Evolutionary conservation across 768 basidiomycete genomes (phyloP).

Genomic region (Suillus placidus): DNA sequence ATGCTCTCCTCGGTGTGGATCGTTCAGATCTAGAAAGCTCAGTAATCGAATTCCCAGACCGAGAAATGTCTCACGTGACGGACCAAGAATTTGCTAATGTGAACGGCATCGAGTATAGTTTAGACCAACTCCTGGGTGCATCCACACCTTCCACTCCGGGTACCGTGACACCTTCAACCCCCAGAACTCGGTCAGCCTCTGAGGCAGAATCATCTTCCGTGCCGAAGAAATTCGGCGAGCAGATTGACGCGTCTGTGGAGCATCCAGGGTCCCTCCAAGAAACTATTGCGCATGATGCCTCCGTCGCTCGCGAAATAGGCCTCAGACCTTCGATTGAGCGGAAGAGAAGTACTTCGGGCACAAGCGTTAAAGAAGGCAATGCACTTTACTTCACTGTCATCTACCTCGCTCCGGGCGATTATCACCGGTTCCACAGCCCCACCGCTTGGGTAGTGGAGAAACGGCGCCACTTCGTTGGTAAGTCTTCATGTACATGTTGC

Average conservation of each 20-base stretch:
- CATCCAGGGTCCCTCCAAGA: conserved; percentile 56
- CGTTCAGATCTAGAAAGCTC: conserved; percentile 45
- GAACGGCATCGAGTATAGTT: conserved; percentile 94
- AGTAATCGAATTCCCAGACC: conserved; percentile 45
- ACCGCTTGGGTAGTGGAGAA: conserved; percentile 98
- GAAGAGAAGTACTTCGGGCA: conserved; percentile 43
- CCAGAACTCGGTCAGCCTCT: conserved; percentile 21
- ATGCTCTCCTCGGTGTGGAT: conserved; percentile 86
- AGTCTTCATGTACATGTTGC: conserved; percentile 25
- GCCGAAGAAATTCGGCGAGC: conserved; percentile 64
- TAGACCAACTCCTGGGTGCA: conserved; percentile 84
- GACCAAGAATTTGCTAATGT: conserved; percentile 94
- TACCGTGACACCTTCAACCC: conserved; percentile 35
- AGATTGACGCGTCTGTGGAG: conserved; percentile 76
- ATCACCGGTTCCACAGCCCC: conserved; percentile 96
- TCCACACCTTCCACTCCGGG: conserved; percentile 44
- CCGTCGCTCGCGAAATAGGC: conserved; percentile 76
- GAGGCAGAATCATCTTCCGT: conserved; percentile 25
- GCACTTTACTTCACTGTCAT: conserved; percentile 92
- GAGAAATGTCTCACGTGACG: conserved; percentile 66
- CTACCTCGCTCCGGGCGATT: conserved; percentile 98
- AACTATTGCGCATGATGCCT: conserved; percentile 64
- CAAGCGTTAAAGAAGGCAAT: conserved; percentile 70
- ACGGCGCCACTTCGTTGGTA: conserved; percentile 90
- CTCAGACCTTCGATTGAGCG: conserved; percentile 42